Evolutionary conservation across 306 rosid genomes (phyloP).

Genomic region (Dalbergia oliveri): DNA sequence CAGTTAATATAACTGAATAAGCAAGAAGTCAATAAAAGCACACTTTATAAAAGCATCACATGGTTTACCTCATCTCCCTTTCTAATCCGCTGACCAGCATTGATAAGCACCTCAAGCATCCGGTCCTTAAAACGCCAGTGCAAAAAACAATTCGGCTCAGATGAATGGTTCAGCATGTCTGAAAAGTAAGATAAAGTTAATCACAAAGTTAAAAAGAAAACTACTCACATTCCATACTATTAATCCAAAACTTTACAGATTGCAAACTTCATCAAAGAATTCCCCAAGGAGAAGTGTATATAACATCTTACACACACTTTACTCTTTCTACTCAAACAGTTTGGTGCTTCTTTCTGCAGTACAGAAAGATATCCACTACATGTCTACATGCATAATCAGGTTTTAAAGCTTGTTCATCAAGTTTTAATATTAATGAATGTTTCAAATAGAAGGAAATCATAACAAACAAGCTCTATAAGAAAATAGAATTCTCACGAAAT

Average conservation of each 20-base stretch:
- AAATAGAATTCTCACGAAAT: background rate
- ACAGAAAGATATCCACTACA: background rate
- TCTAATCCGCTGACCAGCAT: constrained; percentile 85
- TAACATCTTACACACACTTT: background rate
- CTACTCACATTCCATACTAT: background rate
- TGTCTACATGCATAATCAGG: constrained; percentile 17
- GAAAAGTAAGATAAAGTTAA: constrained; percentile 46
- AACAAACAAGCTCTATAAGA: constrained; percentile 2
- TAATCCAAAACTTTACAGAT: no score
- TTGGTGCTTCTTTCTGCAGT: constrained; percentile 4
- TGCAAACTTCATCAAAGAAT: no score
- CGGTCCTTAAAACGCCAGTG: constrained; percentile 98
- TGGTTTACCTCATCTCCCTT: constrained; percentile 89
- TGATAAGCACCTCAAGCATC: constrained; percentile 97
- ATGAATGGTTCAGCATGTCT: constrained; percentile 99
- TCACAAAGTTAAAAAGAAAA: constrained; percentile 36
- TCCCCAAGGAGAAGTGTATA: no score
- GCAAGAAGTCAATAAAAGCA: constrained; percentile 37
- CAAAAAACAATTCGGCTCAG: constrained; percentile 90
- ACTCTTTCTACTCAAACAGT: background rate
- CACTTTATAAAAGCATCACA: constrained; percentile 30
- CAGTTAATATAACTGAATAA: background rate
- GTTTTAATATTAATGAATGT: constrained; percentile 1
- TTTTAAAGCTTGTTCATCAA: constrained; percentile 30
- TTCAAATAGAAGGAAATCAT: constrained; percentile 15